Conservation (phyloP, 1,284 basidiomycete species). For the Apiotrichum laibachii region DNA sequence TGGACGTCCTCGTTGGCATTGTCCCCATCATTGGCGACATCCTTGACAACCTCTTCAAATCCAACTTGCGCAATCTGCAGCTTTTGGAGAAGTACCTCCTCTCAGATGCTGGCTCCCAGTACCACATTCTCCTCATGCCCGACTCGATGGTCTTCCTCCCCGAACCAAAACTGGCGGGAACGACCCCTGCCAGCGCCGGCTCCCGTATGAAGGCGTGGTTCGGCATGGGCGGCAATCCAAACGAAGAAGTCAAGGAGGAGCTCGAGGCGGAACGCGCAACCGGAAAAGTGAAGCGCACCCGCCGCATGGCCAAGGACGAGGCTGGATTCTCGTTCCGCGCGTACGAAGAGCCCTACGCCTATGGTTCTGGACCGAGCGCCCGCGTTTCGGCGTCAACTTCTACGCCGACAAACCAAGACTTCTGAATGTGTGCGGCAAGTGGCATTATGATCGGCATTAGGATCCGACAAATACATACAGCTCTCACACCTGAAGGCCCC, state of each 20-base stretch:
- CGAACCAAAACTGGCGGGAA: conserved; percentile 20
- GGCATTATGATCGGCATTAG: no score
- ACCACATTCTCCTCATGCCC: conserved; percentile 52
- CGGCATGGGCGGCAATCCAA: conserved; percentile 12
- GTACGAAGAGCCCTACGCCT: background rate
- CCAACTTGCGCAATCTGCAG: conserved; percentile 49
- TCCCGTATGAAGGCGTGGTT: conserved; percentile 18
- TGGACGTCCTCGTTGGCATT: conserved; percentile 47
- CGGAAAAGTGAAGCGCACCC: conserved; percentile 37
- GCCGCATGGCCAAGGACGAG: conserved; percentile 45
- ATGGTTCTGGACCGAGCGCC: background rate
- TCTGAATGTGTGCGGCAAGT: no score
- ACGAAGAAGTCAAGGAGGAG: conserved; percentile 13
- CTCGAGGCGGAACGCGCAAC: conserved; percentile 32
- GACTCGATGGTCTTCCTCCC: conserved; percentile 43
- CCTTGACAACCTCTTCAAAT: conserved; percentile 52
- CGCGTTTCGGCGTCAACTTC: no score
- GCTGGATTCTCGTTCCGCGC: conserved; percentile 20
- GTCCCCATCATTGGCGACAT: conserved; percentile 50
- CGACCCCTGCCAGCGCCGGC: no score
- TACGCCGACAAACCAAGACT: no score
- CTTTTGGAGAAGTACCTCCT: conserved; percentile 48
- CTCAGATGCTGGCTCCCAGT: conserved; percentile 21
- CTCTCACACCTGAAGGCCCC: no score
- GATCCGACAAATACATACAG: no score